These are phyloP conservation scores for Hygrocybe coccinea DNA, from an alignment of 768 basidiomycete species.

Conservation along the genomic window DNA sequence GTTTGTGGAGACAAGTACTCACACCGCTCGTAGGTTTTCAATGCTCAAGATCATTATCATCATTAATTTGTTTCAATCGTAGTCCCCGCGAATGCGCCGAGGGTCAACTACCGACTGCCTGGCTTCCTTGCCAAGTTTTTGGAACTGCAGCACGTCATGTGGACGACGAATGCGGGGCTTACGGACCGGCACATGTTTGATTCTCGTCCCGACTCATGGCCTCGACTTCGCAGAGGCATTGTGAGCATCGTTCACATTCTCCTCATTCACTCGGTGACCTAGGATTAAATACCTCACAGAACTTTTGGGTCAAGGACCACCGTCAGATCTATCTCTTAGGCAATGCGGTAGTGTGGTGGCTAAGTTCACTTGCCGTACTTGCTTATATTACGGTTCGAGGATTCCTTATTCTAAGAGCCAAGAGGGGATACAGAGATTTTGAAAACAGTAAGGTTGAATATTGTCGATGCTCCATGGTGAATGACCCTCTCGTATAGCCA, in stretches of 20 bases:
- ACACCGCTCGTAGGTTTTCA: conserved; percentile 57
- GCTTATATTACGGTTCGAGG: conserved; percentile 67
- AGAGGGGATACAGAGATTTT: conserved; percentile 89
- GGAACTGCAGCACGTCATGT: conserved; percentile 93
- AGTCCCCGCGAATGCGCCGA: conserved; percentile 70
- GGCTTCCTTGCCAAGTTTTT: conserved; percentile 87
- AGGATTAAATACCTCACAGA: conserved; percentile 41
- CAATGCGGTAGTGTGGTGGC: conserved; percentile 92
- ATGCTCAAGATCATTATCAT: conserved; percentile 2
- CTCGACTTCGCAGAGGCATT: conserved; percentile 85
- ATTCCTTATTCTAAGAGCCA: conserved; percentile 79
- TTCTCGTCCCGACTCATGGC: conserved; percentile 91
- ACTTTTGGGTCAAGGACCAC: conserved; percentile 98
- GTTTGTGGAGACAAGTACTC: conserved; percentile 85
- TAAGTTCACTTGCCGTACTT: conserved; percentile 66
- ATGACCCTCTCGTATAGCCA: conserved; percentile 44
- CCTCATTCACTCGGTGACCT: background rate
- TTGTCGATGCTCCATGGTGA: background rate
- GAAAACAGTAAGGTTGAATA: conserved; percentile 65
- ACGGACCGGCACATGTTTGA: conserved; percentile 95
- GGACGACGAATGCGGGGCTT: conserved; percentile 92
- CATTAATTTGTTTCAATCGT: conserved; percentile 2
- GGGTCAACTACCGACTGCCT: conserved; percentile 88
- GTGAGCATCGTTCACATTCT: conserved; percentile 44
- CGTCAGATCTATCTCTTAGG: conserved; percentile 93